A percentile compares a stretch with the other conserved stretches of the same genome.
phyloP scores from a whole-genome alignment of 2,329 filamentous ascomycete genomes.

The Coleophoma eucalyptorum region DNA sequence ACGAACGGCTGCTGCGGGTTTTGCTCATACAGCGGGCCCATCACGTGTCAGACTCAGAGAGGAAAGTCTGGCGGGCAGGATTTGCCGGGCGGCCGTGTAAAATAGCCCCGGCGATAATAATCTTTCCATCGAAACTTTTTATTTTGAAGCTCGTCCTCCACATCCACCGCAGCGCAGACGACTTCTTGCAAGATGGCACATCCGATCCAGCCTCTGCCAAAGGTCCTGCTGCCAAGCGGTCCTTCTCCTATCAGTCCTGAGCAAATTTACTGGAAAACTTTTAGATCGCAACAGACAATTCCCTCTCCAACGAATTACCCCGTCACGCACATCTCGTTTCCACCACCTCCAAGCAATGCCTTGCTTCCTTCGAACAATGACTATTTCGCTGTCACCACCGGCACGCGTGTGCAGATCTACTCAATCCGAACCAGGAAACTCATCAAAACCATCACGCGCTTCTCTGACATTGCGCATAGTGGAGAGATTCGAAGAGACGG shows the following conservation, averaged over 20 bases:
- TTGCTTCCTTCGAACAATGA: conserved; percentile 49
- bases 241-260: conserved; percentile 84
- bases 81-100: neutral
- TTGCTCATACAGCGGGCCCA: too few relatives aligned
- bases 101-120: conserved; percentile 1
- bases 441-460: conserved; percentile 89
- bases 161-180: neutral
- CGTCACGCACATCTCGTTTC: conserved; percentile 85
- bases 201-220: conserved; percentile 25
- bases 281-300: conserved; percentile 86
- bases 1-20: too few relatives aligned
- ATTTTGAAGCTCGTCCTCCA: neutral
- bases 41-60: too few relatives aligned
- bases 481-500: conserved; percentile 88
- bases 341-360: conserved; percentile 38
- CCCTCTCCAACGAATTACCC: conserved; percentile 88
- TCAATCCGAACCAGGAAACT: conserved; percentile 88
- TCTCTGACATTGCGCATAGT: conserved; percentile 85
- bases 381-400: conserved; percentile 90
- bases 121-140: conserved; percentile 1
- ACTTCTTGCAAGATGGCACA: conserved; percentile 7
- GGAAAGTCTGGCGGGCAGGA: neutral
- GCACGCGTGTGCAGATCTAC: conserved; percentile 89
- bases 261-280: conserved; percentile 93
- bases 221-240: conserved; percentile 77